These are phyloP conservation scores for Bipolaris bicolor DNA, from an alignment of 2,329 filamentous ascomycete genomes.

Conservation along the genomic window DNA sequence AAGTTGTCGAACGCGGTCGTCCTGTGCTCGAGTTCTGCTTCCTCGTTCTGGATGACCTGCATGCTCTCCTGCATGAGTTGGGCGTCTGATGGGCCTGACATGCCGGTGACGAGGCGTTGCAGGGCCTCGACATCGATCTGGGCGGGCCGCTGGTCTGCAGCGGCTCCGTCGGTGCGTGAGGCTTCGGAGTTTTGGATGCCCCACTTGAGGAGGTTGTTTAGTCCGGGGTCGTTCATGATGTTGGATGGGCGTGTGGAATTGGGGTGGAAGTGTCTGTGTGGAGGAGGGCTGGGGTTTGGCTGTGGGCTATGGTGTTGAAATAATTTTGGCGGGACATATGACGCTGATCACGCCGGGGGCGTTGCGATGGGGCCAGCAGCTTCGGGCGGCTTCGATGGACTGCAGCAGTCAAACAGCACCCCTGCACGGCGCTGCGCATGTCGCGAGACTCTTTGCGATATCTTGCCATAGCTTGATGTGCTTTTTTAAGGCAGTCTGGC, in stretches of 20 bases:
- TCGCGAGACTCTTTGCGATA: neutral
- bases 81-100: conserved; percentile 67
- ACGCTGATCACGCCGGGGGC: conserved; percentile 27
- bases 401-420: conserved; percentile 14
- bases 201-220: conserved; percentile 84
- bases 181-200: conserved; percentile 67
- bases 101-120: conserved; percentile 15
- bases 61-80: conserved; percentile 90
- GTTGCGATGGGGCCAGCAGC: conserved; percentile 26
- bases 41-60: conserved; percentile 69
- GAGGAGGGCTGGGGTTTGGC: conserved; percentile 4
- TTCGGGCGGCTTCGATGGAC: conserved; percentile 34
- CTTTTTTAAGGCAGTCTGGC: neutral
- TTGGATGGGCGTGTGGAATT: neutral
- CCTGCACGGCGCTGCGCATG: neutral
- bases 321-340: conserved; percentile 32
- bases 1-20: conserved; percentile 37
- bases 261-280: conserved; percentile 5
- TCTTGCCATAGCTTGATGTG: neutral
- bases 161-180: conserved; percentile 42
- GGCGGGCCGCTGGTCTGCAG: conserved; percentile 51
- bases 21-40: conserved; percentile 25
- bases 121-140: conserved; percentile 23
- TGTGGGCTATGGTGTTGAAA: conserved; percentile 20
- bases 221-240: conserved; percentile 63